Conservation (phyloP, 805 yeast species). For the Cyberlindnera sargentensis region DNA sequence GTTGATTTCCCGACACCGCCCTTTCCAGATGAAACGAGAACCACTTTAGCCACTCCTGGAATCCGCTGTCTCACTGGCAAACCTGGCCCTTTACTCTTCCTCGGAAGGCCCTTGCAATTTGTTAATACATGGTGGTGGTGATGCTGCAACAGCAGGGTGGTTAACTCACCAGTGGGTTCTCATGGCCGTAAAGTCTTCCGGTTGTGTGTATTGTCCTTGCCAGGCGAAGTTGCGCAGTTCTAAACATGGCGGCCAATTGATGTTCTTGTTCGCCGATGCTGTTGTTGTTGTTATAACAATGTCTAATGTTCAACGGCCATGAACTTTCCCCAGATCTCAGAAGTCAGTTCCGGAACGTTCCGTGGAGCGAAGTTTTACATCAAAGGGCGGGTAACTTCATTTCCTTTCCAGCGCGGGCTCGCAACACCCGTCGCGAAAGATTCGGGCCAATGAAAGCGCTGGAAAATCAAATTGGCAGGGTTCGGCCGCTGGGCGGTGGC, state of each 20-base stretch:
- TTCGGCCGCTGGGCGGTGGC: no score
- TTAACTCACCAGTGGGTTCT: slow-evolving; percentile 48
- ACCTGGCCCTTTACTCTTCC: slow-evolving; percentile 36
- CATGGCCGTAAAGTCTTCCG: slow-evolving; percentile 26
- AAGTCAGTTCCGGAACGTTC: neutral
- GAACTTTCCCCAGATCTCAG: neutral
- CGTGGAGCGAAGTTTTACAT: neutral
- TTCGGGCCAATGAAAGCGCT: slow-evolving; percentile 6
- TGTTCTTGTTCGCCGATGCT: no score
- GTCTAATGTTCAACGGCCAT: no score
- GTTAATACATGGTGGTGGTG: neutral
- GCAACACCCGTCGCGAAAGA: neutral
- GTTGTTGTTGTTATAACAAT: no score
- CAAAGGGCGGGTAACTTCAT: neutral
- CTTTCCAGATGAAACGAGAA: slow-evolving; percentile 68
- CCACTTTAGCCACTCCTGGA: slow-evolving; percentile 51
- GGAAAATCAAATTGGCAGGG: slow-evolving; percentile 7
- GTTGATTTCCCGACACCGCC: slow-evolving; percentile 93
- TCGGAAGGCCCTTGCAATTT: slow-evolving; percentile 17
- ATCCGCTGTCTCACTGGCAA: slow-evolving; percentile 49
- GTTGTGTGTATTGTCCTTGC: neutral
- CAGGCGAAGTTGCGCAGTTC: neutral
- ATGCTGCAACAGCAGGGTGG: neutral
- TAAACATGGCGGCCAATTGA: no score
- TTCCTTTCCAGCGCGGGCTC: no score